Conservation (phyloP, 768 basidiomycete species). For the Auriscalpium orientale region DNA sequence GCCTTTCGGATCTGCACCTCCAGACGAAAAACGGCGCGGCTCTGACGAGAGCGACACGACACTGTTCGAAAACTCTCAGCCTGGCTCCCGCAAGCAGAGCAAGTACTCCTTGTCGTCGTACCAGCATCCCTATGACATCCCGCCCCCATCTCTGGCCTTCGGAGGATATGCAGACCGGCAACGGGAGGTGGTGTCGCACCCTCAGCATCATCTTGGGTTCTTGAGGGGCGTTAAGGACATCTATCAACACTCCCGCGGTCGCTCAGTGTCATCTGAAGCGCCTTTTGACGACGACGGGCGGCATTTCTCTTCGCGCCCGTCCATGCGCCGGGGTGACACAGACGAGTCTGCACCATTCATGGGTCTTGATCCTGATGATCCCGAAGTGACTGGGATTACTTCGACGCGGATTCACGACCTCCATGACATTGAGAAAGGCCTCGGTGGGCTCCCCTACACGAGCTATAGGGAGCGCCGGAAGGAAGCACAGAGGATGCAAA, state of each 20-base stretch:
- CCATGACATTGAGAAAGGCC: conserved; percentile 54
- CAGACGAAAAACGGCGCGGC: conserved; percentile 12
- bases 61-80: conserved; percentile 19
- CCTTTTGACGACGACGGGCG: neutral
- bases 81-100: conserved; percentile 14
- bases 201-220: conserved; percentile 31
- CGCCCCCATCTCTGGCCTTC: conserved; percentile 41
- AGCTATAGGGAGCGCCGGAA: conserved; percentile 62
- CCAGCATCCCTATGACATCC: conserved; percentile 55
- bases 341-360: conserved; percentile 35
- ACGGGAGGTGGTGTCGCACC: conserved; percentile 2
- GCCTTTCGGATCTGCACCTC: neutral
- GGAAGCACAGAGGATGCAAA: conserved; percentile 53
- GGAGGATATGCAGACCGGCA: conserved; percentile 12
- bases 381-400: conserved; percentile 52
- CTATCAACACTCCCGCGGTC: conserved; percentile 29
- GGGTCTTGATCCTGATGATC: conserved; percentile 65
- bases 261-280: neutral
- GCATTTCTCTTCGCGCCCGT: neutral
- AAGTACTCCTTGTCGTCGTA: conserved; percentile 48
- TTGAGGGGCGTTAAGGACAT: conserved; percentile 47
- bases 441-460: conserved; percentile 44
- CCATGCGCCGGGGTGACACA: conserved; percentile 6
- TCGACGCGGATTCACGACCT: conserved; percentile 46
- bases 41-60: conserved; percentile 34